Base-by-base conservation (phyloP, 108 stramenopile genomes). In the Nannochloropsis gaditana region DNA sequence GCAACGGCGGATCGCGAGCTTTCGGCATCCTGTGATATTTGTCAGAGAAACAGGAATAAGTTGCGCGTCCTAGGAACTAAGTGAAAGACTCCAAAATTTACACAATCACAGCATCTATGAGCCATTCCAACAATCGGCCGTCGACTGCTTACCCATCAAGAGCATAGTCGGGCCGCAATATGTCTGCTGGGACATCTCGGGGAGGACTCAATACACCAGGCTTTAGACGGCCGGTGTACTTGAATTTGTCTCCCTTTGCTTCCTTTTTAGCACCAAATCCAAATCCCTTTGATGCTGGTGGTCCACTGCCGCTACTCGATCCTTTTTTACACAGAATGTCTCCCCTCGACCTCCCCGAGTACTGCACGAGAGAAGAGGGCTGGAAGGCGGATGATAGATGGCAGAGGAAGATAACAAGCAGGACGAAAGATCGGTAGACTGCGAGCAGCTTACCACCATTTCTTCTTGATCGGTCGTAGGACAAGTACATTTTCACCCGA, bases 121-220 rank as follows among this genome's bases (percentile, higher is more conserved):
- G 31, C 31, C 31, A 31, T 31, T 31, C 31, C 0, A 31, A 31
- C 31, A 31, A 31, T 31, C 31, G 31, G 31, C 31, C 31, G 31
- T 31, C 41, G 79, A 11, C 45, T 87, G 81, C 82, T 21, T 83
- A 80, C 45, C 87, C 87, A 21, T 81, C 81, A 21, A 81, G 44
- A 10, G 87, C 87, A 82, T 88, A 88, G n/a, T 88, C 87, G 41
- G 87, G 84, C 82, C 87, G 73, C 81, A 85, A 81, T 44, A 88
- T 88, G n/a, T 88, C 87, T 15, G 80, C 11, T 42, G 87, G 87
- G 44, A 88, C 87, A 81, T 84, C 2, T 43, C 87, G 87, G 44
- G 5, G 50, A 17, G 87, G 84, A 43, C 47, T 85, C 82, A 81
- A 59, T 9, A 80, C 31, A 6, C 87, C 87, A 11, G 87, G 87